Percentiles rank a stretch among this genome's conserved stretches.
Evolutionary conservation across 164 flowering plant genomes (phyloP).

Genomic region (Umbellularia californica): DNA sequence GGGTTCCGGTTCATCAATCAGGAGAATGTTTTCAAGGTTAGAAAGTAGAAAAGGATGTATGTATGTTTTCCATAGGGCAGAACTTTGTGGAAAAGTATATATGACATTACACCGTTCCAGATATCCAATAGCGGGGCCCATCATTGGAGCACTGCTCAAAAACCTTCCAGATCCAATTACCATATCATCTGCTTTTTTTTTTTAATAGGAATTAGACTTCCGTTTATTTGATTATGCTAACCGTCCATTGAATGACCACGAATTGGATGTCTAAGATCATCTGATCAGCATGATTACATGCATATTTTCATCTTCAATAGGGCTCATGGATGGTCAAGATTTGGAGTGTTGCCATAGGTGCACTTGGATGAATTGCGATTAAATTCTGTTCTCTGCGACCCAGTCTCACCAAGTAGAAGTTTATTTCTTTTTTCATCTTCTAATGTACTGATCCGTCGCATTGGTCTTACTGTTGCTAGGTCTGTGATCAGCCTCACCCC

Average conservation of each 20-base stretch:
- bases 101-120: background rate
- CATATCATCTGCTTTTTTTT: background rate
- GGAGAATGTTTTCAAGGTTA: slow-evolving; percentile 97
- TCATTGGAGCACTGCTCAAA: background rate
- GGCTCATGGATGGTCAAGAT: background rate
- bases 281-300: background rate
- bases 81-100: background rate
- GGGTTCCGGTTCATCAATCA: slow-evolving; percentile 97
- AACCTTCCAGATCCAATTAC: background rate
- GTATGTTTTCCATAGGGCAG: background rate
- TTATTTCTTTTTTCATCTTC: background rate
- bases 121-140: background rate
- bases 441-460: background rate
- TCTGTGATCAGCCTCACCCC: slow-evolving; percentile 99
- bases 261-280: background rate
- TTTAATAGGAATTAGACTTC: background rate
- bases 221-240: no score
- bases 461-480: slow-evolving; percentile 39
- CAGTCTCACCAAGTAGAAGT: background rate
- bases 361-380: background rate
- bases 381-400: background rate
- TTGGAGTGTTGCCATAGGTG: background rate
- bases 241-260: background rate
- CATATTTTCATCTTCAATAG: background rate
- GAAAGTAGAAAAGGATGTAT: background rate